These are phyloP conservation scores for Daldinia eschscholtzii DNA, from an alignment of 2,329 filamentous ascomycete genomes.

Conservation along the genomic window DNA sequence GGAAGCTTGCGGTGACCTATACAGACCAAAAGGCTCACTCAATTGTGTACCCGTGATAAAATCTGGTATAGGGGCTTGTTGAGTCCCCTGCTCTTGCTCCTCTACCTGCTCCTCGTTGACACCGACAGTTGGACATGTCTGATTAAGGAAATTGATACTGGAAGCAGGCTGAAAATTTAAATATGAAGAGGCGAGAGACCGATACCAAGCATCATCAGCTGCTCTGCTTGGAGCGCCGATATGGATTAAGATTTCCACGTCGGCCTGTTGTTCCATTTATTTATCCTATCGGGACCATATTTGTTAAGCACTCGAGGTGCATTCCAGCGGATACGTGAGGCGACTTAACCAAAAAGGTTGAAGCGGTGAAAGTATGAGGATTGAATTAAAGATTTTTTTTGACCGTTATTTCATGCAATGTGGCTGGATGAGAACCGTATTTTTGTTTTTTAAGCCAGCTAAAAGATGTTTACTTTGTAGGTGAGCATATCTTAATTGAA, in stretches of 20 bases:
- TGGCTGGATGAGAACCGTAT: conserved; percentile 1
- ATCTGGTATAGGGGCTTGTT: conserved; percentile 31
- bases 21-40: conserved; percentile 31
- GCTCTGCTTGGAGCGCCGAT: conserved; percentile 64
- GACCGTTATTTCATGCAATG: conserved; percentile 5
- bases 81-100: conserved; percentile 15
- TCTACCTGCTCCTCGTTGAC: conserved; percentile 12
- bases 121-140: conserved; percentile 4
- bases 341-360: background rate
- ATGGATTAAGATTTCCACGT: conserved; percentile 69
- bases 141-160: conserved; percentile 20
- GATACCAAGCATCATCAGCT: conserved; percentile 63
- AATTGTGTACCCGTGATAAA: conserved; percentile 19
- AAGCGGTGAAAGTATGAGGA: conserved; percentile 7
- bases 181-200: conserved; percentile 64
- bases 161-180: conserved; percentile 59
- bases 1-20: conserved; percentile 56
- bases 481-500: background rate
- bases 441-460: background rate
- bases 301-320: conserved; percentile 8
- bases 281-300: conserved; percentile 44
- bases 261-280: conserved; percentile 51
- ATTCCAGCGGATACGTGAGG: conserved; percentile 3
- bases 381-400: background rate
- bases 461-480: conserved; percentile 3